Percentiles rank a stretch among this genome's conserved stretches.
phyloP scores from a whole-genome alignment of 306 rosid species.

The Myrica gale region DNA sequence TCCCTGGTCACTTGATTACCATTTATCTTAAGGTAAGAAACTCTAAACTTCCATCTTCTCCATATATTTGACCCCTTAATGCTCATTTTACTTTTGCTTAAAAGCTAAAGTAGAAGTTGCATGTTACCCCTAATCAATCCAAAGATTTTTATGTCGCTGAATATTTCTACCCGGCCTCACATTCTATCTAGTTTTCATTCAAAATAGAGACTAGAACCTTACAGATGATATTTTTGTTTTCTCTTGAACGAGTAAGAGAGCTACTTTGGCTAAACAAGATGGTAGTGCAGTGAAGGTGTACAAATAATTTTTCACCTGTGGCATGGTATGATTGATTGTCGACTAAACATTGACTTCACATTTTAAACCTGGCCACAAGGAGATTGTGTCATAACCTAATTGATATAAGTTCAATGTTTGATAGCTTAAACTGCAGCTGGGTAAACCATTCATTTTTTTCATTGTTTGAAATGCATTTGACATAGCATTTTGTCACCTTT shows the following conservation, averaged over 20 bases:
- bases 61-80: not conserved
- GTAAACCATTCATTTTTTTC: too few species aligned
- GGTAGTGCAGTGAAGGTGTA: not conserved
- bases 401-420: too few species aligned
- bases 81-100: not conserved
- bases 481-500: not conserved
- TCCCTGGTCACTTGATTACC: slow-evolving; percentile 90
- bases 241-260: not conserved
- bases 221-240: too few species aligned
- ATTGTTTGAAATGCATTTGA: not conserved
- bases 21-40: slow-evolving; percentile 77
- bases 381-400: too few species aligned
- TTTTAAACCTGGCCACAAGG: too few species aligned
- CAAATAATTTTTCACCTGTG: not conserved
- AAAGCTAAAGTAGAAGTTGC: not conserved
- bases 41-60: slow-evolving; percentile 1
- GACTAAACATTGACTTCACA: not conserved
- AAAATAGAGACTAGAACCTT: too few species aligned
- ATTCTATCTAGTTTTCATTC: not conserved
- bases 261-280: too few species aligned
- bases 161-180: not conserved
- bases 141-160: too few species aligned
- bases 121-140: not conserved
- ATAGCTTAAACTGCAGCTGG: too few species aligned
- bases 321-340: not conserved